Evolutionary conservation across 1,284 basidiomycete genomes (phyloP), one percentile per base, ranked within the genome.

Genomic region (Ganoderma leucocontextum): DNA sequence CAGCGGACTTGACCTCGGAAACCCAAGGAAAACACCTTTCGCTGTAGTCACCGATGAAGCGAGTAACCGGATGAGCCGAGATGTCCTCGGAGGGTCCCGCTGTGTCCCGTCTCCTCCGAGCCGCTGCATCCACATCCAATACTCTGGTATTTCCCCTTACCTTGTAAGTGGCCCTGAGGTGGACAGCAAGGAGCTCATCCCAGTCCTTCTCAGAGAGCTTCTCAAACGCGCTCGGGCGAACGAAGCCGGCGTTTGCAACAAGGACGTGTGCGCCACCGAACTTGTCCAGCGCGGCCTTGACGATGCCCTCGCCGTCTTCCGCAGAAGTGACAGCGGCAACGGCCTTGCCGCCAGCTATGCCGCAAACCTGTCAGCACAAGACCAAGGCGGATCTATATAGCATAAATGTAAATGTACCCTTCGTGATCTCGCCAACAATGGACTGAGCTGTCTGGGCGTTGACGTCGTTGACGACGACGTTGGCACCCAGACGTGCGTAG

Each of bases 401-500:
- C 12, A 58, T n/a, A 33, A 25, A 38, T 58, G 39, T 41, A 44
- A 13, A n/a, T 29, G 29, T 67, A 92, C 94, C 88, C 80, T 91
- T 89, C 73, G 89, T 87, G 74, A 99, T 90, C 80, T 99, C 97
- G 39, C 93, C 88, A 33, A 96, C 96, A 7, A 99, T 97, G 15
- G 88, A 83, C 52, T 89, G 87, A 12, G 96, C 96, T 29, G 89
- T 91, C 76, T 95, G 94, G 78, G 94, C 92, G 78, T 87, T 95
- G 67, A 99, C 92, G 78, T 99, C 98, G 80, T 99, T 99, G 69
- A 99, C 90, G 53, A 99, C 95, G 42, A 99, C 95, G 77, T 98
- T 99, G 29, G 96, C 97, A 39, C 98, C 98, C 5, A 97, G 88
- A 70, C 88, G 90, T 53, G 87, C 95, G 77, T 94, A 99, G 91